Evolutionary conservation across 2,329 filamentous ascomycete species (phyloP).

Genomic region (Trichoderma harzianum): DNA sequence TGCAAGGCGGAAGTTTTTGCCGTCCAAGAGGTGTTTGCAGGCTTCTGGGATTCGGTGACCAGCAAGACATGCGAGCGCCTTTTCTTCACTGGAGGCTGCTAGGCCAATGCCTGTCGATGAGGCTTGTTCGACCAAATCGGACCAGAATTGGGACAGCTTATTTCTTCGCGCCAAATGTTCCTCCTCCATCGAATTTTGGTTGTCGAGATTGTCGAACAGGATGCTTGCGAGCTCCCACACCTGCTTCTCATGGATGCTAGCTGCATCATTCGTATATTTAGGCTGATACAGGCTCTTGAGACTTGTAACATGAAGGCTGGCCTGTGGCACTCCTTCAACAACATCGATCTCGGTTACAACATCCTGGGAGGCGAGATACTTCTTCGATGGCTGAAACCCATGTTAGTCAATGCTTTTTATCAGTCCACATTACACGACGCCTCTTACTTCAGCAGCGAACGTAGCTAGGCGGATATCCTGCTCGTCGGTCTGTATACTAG

Average conservation of each 20-base stretch:
- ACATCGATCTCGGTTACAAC: constrained; percentile 51
- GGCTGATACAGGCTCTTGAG: constrained; percentile 41
- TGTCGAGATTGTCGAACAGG: constrained; percentile 69
- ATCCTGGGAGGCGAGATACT: constrained; percentile 54
- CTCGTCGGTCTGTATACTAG: constrained; percentile 58
- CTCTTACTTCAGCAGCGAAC: constrained; percentile 53
- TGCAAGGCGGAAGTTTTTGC: constrained; percentile 77
- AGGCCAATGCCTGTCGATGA: constrained; percentile 54
- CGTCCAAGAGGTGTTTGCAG: constrained; percentile 72
- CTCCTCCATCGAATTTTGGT: constrained; percentile 40
- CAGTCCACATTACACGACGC: not conserved
- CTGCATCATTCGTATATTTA: constrained; percentile 41
- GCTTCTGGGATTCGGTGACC: constrained; percentile 78
- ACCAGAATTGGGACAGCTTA: constrained; percentile 65
- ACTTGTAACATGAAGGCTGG: constrained; percentile 41
- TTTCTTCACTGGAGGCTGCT: constrained; percentile 69
- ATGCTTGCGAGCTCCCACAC: constrained; percentile 86
- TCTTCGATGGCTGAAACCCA: constrained; percentile 48
- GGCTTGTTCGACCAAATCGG: constrained; percentile 60
- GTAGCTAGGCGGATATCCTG: constrained; percentile 64
- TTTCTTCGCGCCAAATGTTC: constrained; percentile 51
- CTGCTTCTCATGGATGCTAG: constrained; percentile 61
- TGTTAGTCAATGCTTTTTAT: constrained; percentile 18
- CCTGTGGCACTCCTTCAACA: constrained; percentile 58
- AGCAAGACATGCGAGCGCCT: constrained; percentile 75